Evolutionary conservation across 2,329 filamentous ascomycete species (phyloP), one percentile per base, ranked within the genome.

Genomic region (Colletotrichum agaves): DNA sequence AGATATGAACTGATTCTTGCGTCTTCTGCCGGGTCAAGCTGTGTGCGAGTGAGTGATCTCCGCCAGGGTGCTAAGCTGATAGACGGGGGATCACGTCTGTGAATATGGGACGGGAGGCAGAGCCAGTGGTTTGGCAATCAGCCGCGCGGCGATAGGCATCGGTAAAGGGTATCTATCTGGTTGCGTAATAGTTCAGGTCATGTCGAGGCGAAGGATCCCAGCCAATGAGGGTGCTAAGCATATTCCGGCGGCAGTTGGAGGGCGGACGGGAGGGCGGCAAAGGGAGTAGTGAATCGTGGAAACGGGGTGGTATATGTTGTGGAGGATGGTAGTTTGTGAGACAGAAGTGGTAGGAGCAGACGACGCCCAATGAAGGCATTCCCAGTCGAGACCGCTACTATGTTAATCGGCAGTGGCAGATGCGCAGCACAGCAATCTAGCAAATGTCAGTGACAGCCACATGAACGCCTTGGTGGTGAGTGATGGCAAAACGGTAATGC

Each of bases 1-100:
- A 69, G 56, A 61, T 59, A 67, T 63, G 63, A 60, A 67, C 58
- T 69, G 67, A 67, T 67, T 59, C 8, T 47, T 69, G 67, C 67
- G 33, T 67, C 27, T 46, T 47, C 33, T 41, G 46, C 60, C 46
- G 31, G 41, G 52, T 33, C 7, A 31, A 64, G 37, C 46, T 64
- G 46, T 23, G 12, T 49, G 63, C 46, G 5, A 44, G 37, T 67
- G 64, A 67, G 31, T 67, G 64, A 67, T 67, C 53, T 64, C 41
- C 64, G 33, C 39, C 60, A 10, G 64, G 64, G 43, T 67, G 46
- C 33, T 33, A 10, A 39, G 37, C 5, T 50, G 44, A 27, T 41
- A 50, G 59, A 46, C 35, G 27, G 43, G 50, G 52, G 37, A 59
- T 64, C 61, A 43, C 21, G 47, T 59, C 37, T 49, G 64, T 37